Conservation (phyloP, 2,329 filamentous ascomycete genomes). For the Colletotrichum shisoi region DNA sequence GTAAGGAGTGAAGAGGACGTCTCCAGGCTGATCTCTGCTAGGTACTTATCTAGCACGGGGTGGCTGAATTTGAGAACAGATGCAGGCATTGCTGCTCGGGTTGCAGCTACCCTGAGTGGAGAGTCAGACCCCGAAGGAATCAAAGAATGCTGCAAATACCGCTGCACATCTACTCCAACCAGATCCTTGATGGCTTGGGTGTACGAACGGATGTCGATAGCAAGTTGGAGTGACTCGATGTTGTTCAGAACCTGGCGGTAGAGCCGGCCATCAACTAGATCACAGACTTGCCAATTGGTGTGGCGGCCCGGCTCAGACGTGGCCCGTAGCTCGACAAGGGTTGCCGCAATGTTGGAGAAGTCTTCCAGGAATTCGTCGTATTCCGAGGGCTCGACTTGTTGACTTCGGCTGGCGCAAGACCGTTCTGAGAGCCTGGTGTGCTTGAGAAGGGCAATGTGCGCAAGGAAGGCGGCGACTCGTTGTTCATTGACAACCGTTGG, state of each 20-base stretch:
- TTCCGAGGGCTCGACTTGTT: neutral
- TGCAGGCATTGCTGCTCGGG: neutral
- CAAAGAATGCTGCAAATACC: neutral
- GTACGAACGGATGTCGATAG: neutral
- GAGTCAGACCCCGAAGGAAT: neutral
- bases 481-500: slow-evolving; percentile 1
- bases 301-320: neutral
- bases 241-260: slow-evolving; percentile 9
- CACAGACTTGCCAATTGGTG: slow-evolving; percentile 11
- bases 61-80: slow-evolving; percentile 58
- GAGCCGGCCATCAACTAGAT: slow-evolving; percentile 24
- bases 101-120: neutral
- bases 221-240: neutral
- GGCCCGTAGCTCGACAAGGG: slow-evolving; percentile 4
- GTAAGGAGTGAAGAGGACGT: slow-evolving; percentile 39
- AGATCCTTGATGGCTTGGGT: neutral
- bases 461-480: slow-evolving; percentile 21
- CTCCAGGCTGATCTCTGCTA: slow-evolving; percentile 53
- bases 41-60: slow-evolving; percentile 55
- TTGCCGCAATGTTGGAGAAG: slow-evolving; percentile 7
- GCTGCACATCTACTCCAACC: slow-evolving; percentile 5
- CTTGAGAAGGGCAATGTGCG: slow-evolving; percentile 18
- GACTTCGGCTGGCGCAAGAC: neutral
- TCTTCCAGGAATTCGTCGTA: slow-evolving; percentile 11
- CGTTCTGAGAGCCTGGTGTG: slow-evolving; percentile 6